These are phyloP conservation scores for Tanacetum coccineum DNA, from an alignment of 129 eudicot species.

Conservation along the genomic window DNA sequence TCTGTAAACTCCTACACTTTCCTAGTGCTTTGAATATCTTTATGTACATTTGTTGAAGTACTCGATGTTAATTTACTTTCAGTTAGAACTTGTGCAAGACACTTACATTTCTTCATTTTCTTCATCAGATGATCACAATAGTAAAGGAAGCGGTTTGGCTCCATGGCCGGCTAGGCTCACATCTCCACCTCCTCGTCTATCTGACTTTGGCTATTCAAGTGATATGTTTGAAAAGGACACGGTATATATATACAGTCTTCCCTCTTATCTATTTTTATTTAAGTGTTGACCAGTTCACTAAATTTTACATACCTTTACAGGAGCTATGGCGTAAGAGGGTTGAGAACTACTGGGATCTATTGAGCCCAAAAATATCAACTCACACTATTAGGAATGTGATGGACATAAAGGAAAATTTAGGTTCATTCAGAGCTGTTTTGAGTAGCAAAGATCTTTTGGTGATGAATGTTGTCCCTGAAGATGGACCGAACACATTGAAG, in stretches of 20 bases:
- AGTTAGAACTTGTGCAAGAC: background rate
- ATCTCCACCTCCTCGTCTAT: conserved; percentile 93
- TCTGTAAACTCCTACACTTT: background rate
- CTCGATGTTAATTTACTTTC: background rate
- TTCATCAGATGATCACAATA: conserved; percentile 72
- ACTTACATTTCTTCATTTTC: background rate
- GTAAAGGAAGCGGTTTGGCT: conserved; percentile 87
- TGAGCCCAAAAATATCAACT: conserved; percentile 75
- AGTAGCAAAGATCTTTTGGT: conserved; percentile 87
- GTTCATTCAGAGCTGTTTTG: conserved; percentile 93
- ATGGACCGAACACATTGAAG: conserved; percentile 95
- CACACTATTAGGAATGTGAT: conserved; percentile 77
- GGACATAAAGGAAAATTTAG: conserved; percentile 94
- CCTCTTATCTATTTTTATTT: background rate
- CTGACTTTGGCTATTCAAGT: conserved; percentile 86
- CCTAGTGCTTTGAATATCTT: background rate
- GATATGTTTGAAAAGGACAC: conserved; percentile 84
- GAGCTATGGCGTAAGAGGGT: conserved; percentile 82
- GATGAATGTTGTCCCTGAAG: conserved; percentile 91
- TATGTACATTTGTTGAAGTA: background rate
- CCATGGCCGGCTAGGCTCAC: conserved; percentile 97
- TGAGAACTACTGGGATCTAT: conserved; percentile 77
- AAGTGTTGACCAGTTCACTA: background rate
- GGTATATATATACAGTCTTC: conserved; percentile 50
- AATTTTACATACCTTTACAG: conserved; percentile 32